These are phyloP conservation scores for Candida manassasensis DNA, from an alignment of 805 yeast genomes.

Conservation along the genomic window DNA sequence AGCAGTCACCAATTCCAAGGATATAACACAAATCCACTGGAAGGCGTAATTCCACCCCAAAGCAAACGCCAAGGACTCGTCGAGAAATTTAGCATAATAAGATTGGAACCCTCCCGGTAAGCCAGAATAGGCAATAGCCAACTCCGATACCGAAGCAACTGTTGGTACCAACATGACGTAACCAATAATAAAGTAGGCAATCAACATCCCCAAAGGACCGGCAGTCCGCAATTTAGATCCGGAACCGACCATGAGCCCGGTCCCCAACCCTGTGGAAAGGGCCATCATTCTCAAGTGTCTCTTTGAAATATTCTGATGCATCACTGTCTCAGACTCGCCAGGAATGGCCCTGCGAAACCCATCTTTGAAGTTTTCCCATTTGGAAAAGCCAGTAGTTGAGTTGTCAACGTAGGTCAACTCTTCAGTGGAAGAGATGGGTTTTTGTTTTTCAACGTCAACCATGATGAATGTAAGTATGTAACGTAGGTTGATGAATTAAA, in stretches of 20 bases:
- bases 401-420: slow-evolving; percentile 6
- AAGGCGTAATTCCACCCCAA: slow-evolving; percentile 46
- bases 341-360: slow-evolving; percentile 26
- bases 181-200: slow-evolving; percentile 33
- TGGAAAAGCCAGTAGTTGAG: slow-evolving; percentile 2
- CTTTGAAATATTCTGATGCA: slow-evolving; percentile 15
- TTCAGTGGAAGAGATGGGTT: slow-evolving; percentile 4
- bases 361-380: slow-evolving; percentile 21
- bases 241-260: slow-evolving; percentile 40
- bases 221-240: slow-evolving; percentile 33
- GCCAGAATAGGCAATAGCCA: slow-evolving; percentile 54
- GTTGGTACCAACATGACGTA: slow-evolving; percentile 30
- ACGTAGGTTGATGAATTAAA: no score
- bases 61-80: slow-evolving; percentile 34
- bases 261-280: slow-evolving; percentile 37
- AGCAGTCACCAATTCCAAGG: slow-evolving; percentile 62
- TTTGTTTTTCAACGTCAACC: slow-evolving; percentile 6
- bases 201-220: slow-evolving; percentile 31
- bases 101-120: slow-evolving; percentile 62
- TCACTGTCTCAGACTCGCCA: slow-evolving; percentile 6
- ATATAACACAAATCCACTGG: slow-evolving; percentile 59
- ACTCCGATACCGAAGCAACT: slow-evolving; percentile 37
- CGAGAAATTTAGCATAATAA: slow-evolving; percentile 41
- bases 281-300: slow-evolving; percentile 28
- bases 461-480: no score